Evolutionary conservation across 139 green algal species (phyloP), one percentile per base, ranked within the genome.

Genomic region (Chlorella sp.): DNA sequence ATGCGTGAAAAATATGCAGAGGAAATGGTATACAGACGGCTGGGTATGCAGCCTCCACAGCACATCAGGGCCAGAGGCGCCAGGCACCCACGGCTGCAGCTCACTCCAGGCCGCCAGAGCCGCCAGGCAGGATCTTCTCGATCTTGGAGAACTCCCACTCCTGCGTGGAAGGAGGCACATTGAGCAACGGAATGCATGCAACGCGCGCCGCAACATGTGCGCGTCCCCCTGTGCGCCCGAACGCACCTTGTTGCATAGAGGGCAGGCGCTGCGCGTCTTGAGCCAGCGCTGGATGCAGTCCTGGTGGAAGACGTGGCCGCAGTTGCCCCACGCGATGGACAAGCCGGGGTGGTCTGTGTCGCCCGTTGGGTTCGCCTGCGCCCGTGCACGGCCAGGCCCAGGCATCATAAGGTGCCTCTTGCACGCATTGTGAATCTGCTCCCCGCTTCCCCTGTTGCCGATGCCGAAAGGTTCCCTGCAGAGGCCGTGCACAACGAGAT

Each of bases 281-380:
- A 98, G 86, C 94, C 94, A 98, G 20, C 92, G 66, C 77, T 97
- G 92, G 60, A 98, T 98, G 89, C 94, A 98, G 87, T 98, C 94
- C 42, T 98, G 86, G 80, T 98, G 94, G 87, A 98, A 98, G 26
- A 98, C 94, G 59, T 98, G 94, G 17, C 94, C 95, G 78, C 94
- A 98, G 49, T 72, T 83, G 29, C 94, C 94, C 94, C 94, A 98
- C 1, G 94, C 91, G 51, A 98, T 98, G 70, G 75, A 90, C 30
- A 98, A 80, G 49, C 94, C 92, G 34, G 93, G 91, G 74, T 98
- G 90, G 49, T 97, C 92, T 24, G 83, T 71, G 61, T 97, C 92
- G 10, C 91, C 91, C 31, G 92, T 96, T 2, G 94, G 93, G 74
- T 96, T 97, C n/a, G 93, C 94, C 75, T 97, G 93, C n/a, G n/a